A percentile compares a stretch with the other conserved stretches of the same genome.
These are phyloP conservation scores for Citrus medica DNA, from an alignment of 345 rosid species.

Conservation along the genomic window DNA sequence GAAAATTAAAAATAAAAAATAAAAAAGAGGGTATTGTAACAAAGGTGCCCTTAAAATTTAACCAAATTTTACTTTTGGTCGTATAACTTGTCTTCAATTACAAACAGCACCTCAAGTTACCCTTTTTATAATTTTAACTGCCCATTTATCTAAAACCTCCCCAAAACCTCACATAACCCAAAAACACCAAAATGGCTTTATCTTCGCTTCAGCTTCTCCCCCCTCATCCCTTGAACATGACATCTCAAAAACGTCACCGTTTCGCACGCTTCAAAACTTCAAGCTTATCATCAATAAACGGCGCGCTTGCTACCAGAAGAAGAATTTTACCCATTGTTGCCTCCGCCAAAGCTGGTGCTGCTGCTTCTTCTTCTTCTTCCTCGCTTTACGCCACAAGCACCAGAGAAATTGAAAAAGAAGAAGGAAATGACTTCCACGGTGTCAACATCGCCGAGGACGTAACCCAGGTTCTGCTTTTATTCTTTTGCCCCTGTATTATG, in stretches of 20 bases:
- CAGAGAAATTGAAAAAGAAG: constrained; percentile 16
- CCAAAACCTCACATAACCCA: constrained; percentile 12
- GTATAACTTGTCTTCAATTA: neutral
- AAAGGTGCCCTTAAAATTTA: neutral
- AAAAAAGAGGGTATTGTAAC: neutral
- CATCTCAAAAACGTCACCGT: constrained; percentile 19
- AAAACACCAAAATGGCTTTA: constrained; percentile 32
- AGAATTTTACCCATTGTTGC: constrained; percentile 11
- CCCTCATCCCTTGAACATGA: constrained; percentile 10
- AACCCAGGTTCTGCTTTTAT: constrained; percentile 46
- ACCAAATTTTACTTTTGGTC: neutral
- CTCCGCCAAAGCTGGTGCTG: constrained; percentile 35
- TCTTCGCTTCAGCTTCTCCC: constrained; percentile 39
- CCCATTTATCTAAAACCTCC: constrained; percentile 29
- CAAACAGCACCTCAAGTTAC: neutral
- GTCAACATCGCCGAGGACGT: constrained; percentile 80
- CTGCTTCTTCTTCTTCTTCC: constrained; percentile 31
- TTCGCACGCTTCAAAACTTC: constrained; percentile 10
- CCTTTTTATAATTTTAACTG: neutral
- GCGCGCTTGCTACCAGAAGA: constrained; percentile 13
- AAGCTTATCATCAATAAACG: constrained; percentile 10
- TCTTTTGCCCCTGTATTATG: neutral
- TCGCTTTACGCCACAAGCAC: constrained; percentile 18
- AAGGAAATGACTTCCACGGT: constrained; percentile 25
- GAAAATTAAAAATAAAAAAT: neutral